Evolutionary conservation across 352 stramenopile genomes (phyloP), one percentile per base, ranked within the genome.

Genomic region (Globisporangium nodosum): DNA sequence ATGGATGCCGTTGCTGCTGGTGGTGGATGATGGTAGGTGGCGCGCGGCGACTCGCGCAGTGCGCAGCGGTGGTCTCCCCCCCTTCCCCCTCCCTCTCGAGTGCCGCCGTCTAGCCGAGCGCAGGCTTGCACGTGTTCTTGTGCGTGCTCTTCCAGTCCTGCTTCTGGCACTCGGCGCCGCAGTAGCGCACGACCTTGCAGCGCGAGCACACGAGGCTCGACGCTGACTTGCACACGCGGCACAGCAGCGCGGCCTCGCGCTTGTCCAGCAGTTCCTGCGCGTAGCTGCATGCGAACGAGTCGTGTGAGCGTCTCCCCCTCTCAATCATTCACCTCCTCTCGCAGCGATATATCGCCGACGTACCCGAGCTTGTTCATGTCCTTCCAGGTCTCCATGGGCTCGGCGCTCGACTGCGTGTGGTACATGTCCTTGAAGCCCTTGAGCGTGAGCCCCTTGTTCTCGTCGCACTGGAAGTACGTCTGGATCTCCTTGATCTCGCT

Each of bases 391-490:
- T 95, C 85, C 70, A 90, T 83, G 16, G 84, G 81, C 71, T 95
- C 85, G 39, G 84, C 84, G 65, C 85, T 94, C 59, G 85, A 93
- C 70, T 95, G 85, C 66, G 85, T 95, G 72, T 93, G 85, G 80
- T 95, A 95, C 83, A 95, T 95, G 64, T 95, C 85, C 73, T 92
- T 93, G 68, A 93, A 95, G 46, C 85, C 85, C 73, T 90, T 90
- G 52, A 92, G 78, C 64, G 85, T 94, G 63, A 94, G 71, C 16
- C 83, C 83, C 76, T 92, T 92, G 74, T 94, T 94, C 70, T 95
- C 85, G 61, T 95, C 84, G 68, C 85, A 95, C 70, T 95, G 81
- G 70, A 95, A 95, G 72, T 95, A 95, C 45, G 82, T 93, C 79
- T 95, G 84, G 70, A 95, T 95, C 73, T 95, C 85, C 73, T 92